Percentiles rank a stretch among this genome's conserved stretches.
Conservation (phyloP, 2,329 filamentous ascomycete species). For the Coniochaeta sp. region DNA sequence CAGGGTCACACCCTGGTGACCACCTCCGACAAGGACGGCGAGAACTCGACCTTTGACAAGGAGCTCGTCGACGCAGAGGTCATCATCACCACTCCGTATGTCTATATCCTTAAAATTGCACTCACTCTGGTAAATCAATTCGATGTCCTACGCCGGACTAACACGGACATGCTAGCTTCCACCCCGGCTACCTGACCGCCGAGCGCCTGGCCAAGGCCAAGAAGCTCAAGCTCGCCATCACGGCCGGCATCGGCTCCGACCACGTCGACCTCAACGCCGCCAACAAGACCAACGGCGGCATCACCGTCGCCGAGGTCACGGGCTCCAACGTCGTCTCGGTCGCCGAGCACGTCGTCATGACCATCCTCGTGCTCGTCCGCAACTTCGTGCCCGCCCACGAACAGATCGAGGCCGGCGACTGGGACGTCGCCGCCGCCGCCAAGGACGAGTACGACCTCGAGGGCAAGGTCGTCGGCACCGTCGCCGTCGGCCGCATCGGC, state of each 20-base stretch:
- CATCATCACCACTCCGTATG: slow-evolving; percentile 96
- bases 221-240: slow-evolving; percentile 97
- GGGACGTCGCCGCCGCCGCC: slow-evolving; percentile 91
- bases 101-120: not conserved
- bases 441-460: slow-evolving; percentile 99
- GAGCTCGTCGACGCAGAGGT: slow-evolving; percentile 95
- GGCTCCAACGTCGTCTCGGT: slow-evolving; percentile 98
- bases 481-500: slow-evolving; percentile 94
- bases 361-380: slow-evolving; percentile 88
- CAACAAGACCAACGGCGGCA: slow-evolving; percentile 95
- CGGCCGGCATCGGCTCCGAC: slow-evolving; percentile 95
- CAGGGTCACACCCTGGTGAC: slow-evolving; percentile 95
- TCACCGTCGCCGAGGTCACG: slow-evolving; percentile 96
- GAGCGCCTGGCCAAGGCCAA: slow-evolving; percentile 97
- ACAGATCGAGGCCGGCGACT: slow-evolving; percentile 80
- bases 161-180: slow-evolving; percentile 62
- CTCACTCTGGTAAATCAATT: not conserved
- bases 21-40: slow-evolving; percentile 94
- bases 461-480: slow-evolving; percentile 94
- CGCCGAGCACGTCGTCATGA: slow-evolving; percentile 99
- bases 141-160: not conserved
- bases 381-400: slow-evolving; percentile 99
- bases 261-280: slow-evolving; percentile 95
- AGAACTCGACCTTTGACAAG: slow-evolving; percentile 87
- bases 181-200: slow-evolving; percentile 93